A percentile compares a stretch with the other conserved stretches of the same genome.
These are phyloP conservation scores for Starmerella sp. DNA, from an alignment of 805 yeast genomes.

Conservation along the genomic window DNA sequence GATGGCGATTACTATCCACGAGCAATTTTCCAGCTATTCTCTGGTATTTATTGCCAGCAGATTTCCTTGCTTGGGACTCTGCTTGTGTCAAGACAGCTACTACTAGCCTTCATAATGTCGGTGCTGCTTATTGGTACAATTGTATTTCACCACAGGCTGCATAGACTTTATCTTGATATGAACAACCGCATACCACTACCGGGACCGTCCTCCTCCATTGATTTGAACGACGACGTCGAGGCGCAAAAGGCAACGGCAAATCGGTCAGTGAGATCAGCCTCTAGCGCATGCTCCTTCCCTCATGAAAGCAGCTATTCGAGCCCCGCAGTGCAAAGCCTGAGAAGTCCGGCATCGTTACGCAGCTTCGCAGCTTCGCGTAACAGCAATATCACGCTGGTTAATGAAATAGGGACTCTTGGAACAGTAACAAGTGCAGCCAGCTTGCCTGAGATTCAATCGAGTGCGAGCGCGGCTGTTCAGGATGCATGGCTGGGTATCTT, in stretches of 20 bases:
- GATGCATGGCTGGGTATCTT: conserved; percentile 16
- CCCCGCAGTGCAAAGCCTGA: background rate
- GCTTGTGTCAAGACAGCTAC: conserved; percentile 42
- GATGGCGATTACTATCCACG: conserved; percentile 58
- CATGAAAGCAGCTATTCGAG: too few relatives aligned
- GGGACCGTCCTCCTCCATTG: background rate
- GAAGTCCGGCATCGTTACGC: background rate
- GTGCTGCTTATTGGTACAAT: conserved; percentile 43
- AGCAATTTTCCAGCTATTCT: conserved; percentile 64
- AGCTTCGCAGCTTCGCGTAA: background rate
- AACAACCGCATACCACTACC: conserved; percentile 33
- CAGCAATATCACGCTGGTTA: background rate
- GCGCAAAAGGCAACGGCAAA: background rate
- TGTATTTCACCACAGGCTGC: conserved; percentile 45
- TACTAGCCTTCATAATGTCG: conserved; percentile 47
- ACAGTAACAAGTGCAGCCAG: background rate
- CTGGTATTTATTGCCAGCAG: conserved; percentile 75
- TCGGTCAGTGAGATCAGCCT: background rate
- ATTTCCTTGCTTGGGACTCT: conserved; percentile 67
- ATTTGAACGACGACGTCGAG: background rate
- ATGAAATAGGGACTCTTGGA: background rate
- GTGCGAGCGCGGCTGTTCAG: background rate
- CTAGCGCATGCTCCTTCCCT: too few relatives aligned
- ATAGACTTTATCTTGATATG: conserved; percentile 33
- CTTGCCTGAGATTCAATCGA: background rate